phyloP scores from a whole-genome alignment of 2,329 filamentous ascomycete species.

The Penicillium glabrum region DNA sequence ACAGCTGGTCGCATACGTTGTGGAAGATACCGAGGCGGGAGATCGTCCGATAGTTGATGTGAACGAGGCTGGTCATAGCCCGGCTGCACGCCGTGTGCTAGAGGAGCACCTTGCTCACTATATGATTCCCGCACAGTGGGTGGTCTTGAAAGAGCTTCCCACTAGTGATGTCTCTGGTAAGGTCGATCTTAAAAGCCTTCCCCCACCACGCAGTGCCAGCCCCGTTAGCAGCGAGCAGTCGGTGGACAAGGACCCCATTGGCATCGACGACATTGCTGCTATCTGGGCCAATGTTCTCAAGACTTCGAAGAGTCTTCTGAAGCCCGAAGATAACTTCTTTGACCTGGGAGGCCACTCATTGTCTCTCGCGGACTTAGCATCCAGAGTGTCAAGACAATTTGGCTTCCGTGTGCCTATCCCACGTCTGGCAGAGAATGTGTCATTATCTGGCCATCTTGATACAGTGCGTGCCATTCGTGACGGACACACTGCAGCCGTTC shows the following conservation, averaged over 20 bases:
- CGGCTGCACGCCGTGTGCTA: conserved; percentile 64
- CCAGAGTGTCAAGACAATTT: conserved; percentile 66
- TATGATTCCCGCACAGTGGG: conserved; percentile 80
- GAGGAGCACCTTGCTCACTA: conserved; percentile 71
- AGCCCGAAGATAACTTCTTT: conserved; percentile 73
- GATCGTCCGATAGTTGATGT: conserved; percentile 64
- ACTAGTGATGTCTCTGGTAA: conserved; percentile 80
- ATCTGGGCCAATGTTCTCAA: conserved; percentile 72
- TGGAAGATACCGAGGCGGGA: conserved; percentile 62
- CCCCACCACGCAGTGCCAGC: conserved; percentile 60
- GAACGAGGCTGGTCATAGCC: conserved; percentile 70
- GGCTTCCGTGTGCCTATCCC: conserved; percentile 72
- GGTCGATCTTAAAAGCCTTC: conserved; percentile 70
- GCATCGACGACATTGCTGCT: conserved; percentile 65
- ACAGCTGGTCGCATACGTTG: conserved; percentile 75
- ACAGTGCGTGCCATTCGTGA: conserved; percentile 70
- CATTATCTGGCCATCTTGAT: conserved; percentile 69
- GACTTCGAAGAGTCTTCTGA: conserved; percentile 62
- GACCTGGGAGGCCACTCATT: conserved; percentile 78
- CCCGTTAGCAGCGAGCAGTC: conserved; percentile 45
- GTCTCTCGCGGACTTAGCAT: conserved; percentile 74
- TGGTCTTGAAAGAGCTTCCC: conserved; percentile 68
- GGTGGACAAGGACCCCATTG: conserved; percentile 62
- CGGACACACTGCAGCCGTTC: conserved; percentile 71
- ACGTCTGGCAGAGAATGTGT: conserved; percentile 69